Evolutionary conservation across 2,329 filamentous ascomycete species (phyloP).

Genomic region (Epichloe brachyelytri): DNA sequence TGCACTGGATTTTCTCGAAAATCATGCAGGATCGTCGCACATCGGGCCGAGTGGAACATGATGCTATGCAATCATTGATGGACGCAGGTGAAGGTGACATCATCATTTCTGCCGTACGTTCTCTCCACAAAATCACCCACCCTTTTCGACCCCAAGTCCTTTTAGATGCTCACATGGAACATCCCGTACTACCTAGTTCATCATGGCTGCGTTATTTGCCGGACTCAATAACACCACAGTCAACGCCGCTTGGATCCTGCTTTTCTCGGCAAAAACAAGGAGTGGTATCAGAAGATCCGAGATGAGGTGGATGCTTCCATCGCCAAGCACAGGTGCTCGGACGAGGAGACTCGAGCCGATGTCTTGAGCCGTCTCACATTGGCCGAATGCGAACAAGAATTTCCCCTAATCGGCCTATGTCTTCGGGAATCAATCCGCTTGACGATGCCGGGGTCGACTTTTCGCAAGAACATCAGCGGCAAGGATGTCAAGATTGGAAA

Average conservation of each 20-base stretch:
- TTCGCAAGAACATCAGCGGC: slow-evolving; percentile 37
- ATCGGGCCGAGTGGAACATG: slow-evolving; percentile 28
- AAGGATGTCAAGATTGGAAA: slow-evolving; percentile 29
- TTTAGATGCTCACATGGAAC: too few relatives aligned
- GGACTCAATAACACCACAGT: slow-evolving; percentile 45
- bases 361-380: slow-evolving; percentile 31
- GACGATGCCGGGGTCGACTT: slow-evolving; percentile 31
- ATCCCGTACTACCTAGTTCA: slow-evolving; percentile 22
- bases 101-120: slow-evolving; percentile 28
- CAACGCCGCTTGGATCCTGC: slow-evolving; percentile 39
- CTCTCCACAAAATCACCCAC: neutral
- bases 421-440: slow-evolving; percentile 42
- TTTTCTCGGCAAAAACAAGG: slow-evolving; percentile 32
- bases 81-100: slow-evolving; percentile 34
- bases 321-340: slow-evolving; percentile 24
- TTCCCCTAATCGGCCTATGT: slow-evolving; percentile 37
- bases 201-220: slow-evolving; percentile 41
- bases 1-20: slow-evolving; percentile 35
- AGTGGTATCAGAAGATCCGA: slow-evolving; percentile 32
- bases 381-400: slow-evolving; percentile 42
- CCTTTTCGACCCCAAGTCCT: too few relatives aligned
- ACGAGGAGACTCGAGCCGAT: slow-evolving; percentile 19
- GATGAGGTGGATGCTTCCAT: slow-evolving; percentile 34
- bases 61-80: slow-evolving; percentile 40
- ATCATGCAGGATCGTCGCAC: slow-evolving; percentile 33